Percentiles rank a stretch among this genome's conserved stretches.
These are phyloP conservation scores for Daedaleopsis sinensis DNA, from an alignment of 768 basidiomycete species.

Conservation along the genomic window DNA sequence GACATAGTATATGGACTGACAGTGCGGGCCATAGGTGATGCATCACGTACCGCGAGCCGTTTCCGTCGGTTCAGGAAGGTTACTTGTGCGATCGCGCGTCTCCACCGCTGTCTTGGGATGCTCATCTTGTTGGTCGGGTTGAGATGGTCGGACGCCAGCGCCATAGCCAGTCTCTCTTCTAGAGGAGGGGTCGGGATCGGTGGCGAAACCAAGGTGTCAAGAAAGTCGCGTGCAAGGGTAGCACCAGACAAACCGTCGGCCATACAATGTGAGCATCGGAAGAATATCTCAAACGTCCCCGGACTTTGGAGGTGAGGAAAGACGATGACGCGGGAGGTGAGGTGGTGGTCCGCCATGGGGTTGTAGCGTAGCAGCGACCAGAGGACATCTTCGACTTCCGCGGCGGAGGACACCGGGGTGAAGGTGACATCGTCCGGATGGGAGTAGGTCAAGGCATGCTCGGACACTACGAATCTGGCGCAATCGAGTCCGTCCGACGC, in stretches of 20 bases:
- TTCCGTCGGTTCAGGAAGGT: constrained; percentile 37
- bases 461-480: constrained; percentile 46
- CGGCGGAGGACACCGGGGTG: constrained; percentile 34
- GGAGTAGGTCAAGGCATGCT: constrained; percentile 35
- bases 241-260: constrained; percentile 50
- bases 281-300: constrained; percentile 44
- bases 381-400: constrained; percentile 37
- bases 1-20: not conserved
- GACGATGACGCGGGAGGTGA: constrained; percentile 46
- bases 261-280: constrained; percentile 51
- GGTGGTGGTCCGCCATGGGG: constrained; percentile 42
- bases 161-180: constrained; percentile 44
- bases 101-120: constrained; percentile 47
- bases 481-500: constrained; percentile 30
- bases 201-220: constrained; percentile 42
- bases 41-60: constrained; percentile 39
- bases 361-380: constrained; percentile 36
- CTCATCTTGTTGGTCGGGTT: constrained; percentile 37
- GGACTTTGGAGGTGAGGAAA: constrained; percentile 41
- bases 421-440: constrained; percentile 44
- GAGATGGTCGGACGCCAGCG: constrained; percentile 41
- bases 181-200: constrained; percentile 29
- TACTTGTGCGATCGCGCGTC: constrained; percentile 42
- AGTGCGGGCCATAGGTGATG: not conserved
- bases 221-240: constrained; percentile 46